Conservation (phyloP, 805 yeast genomes). For the Zygoascus tannicola region DNA sequence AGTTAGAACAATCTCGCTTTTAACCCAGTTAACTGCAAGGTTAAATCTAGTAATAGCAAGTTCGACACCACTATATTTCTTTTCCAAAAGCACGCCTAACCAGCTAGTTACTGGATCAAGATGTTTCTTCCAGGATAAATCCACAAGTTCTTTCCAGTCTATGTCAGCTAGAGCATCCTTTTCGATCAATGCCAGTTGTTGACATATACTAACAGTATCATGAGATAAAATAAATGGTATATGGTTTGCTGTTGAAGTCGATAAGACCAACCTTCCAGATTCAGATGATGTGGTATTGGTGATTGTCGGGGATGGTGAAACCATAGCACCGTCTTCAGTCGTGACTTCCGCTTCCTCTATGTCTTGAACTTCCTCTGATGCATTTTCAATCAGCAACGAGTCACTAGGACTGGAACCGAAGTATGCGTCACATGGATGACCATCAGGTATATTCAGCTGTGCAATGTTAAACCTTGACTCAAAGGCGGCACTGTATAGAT, state of each 20-base stretch:
- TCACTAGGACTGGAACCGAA: background rate
- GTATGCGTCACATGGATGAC: background rate
- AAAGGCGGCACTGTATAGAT: conserved; percentile 15
- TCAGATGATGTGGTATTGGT: background rate
- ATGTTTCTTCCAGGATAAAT: conserved; percentile 61
- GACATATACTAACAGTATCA: conserved; percentile 56
- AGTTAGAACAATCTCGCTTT: conserved; percentile 76
- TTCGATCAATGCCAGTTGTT: conserved; percentile 81
- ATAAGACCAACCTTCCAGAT: background rate
- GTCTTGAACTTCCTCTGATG: background rate
- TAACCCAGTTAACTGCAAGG: conserved; percentile 82
- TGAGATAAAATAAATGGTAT: conserved; percentile 74
- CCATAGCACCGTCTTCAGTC: background rate
- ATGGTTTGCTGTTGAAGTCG: conserved; percentile 38
- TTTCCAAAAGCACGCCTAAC: conserved; percentile 62
- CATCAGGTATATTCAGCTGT: conserved; percentile 1
- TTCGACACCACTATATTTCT: conserved; percentile 60
- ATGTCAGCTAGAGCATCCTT: conserved; percentile 72
- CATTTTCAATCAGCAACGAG: background rate
- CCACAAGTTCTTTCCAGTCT: conserved; percentile 86
- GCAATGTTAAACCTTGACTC: conserved; percentile 12
- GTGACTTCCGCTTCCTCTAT: background rate
- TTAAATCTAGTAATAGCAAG: conserved; percentile 80
- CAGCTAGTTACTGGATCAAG: conserved; percentile 69
- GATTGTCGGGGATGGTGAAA: background rate